Evolutionary conservation across 306 rosid species (phyloP), one percentile per base, ranked within the genome.

Genomic region (Neltuma alba): DNA sequence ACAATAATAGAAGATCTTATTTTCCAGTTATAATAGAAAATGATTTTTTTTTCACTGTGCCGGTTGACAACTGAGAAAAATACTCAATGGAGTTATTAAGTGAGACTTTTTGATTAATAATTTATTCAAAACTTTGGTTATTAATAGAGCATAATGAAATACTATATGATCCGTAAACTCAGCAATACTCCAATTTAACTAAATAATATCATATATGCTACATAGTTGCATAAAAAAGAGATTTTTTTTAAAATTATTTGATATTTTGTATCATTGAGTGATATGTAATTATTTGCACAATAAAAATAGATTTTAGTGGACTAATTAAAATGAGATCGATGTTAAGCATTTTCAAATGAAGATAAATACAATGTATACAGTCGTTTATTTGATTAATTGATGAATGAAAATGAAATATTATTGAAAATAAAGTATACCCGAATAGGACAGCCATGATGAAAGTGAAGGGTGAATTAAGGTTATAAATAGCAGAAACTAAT

Each of bases 391-490:
- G 1, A 25, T 23, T 57, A 25, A 25, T 57, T 25, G 23, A 57
- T 57, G 23, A 15, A 62, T 18, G 47, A 42, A 20, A 23, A 40
- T 66, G 33, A 66, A 21, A 20, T 4, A n/a, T n/a, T n/a, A n/a
- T n/a, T n/a, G 14, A 66, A 21, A 23, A 69, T 27, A 15, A 25
- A 42, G 57, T 3, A 23, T 80, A 90, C 92, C 90, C 14, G 14
- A 42, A 80, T 2, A 50, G 38, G 50, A 86, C 15, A 36, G 90
- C 90, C 62, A 91, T 70, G 48, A 85, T 4, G 58, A 85, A 91
- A 14, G 95, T 91, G 9, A 82, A 15, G 68, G 85, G 89, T 9
- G 96, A 91, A 77, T 23, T 0, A 38, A 91, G 85, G 33, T 91
- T 89, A 42, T 21, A 3, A 20, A 87, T 72, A 54, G 91, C 91